A percentile compares a stretch with the other conserved stretches of the same genome.
Evolutionary conservation across 345 rosid genomes (phyloP).

Genomic region (Brassica incana): DNA sequence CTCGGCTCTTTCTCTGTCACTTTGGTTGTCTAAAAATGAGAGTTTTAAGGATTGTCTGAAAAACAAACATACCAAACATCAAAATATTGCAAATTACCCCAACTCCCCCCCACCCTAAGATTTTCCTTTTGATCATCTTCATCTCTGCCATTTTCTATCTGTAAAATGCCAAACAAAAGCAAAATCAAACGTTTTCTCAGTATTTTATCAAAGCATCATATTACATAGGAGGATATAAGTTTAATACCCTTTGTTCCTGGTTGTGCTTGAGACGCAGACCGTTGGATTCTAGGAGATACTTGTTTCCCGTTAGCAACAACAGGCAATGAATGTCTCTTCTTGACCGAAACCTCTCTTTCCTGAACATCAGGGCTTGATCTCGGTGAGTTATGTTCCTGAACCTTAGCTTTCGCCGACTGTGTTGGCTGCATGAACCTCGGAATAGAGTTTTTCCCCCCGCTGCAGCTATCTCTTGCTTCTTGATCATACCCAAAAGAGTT

Average conservation of each 20-base stretch:
- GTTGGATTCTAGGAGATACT: slow-evolving; percentile 77
- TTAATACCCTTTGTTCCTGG: slow-evolving; percentile 59
- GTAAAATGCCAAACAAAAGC: slow-evolving; percentile 30
- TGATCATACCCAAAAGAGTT: slow-evolving; percentile 70
- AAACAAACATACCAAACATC: slow-evolving; percentile 14
- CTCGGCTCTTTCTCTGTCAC: slow-evolving; percentile 11
- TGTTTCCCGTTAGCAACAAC: slow-evolving; percentile 79
- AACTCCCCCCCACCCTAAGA: not conserved
- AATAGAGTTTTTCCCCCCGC: slow-evolving; percentile 63
- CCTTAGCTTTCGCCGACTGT: slow-evolving; percentile 87
- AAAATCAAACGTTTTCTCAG: not conserved
- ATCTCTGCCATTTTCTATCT: slow-evolving; percentile 93
- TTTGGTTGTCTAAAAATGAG: slow-evolving; percentile 20
- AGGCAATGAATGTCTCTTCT: slow-evolving; percentile 93
- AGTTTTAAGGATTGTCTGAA: slow-evolving; percentile 31
- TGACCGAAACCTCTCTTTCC: slow-evolving; percentile 61
- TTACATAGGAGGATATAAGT: not conserved
- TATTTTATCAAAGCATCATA: not conserved
- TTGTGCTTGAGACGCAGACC: slow-evolving; percentile 64
- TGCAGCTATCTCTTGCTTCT: slow-evolving; percentile 73
- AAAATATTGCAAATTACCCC: slow-evolving; percentile 5
- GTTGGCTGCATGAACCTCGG: slow-evolving; percentile 98
- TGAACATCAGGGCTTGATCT: slow-evolving; percentile 91
- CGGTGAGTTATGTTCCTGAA: slow-evolving; percentile 77
- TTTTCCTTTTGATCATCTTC: slow-evolving; percentile 9